Conservation (phyloP, 352 stramenopile species). For the Halophytophthora polymorphica region DNA sequence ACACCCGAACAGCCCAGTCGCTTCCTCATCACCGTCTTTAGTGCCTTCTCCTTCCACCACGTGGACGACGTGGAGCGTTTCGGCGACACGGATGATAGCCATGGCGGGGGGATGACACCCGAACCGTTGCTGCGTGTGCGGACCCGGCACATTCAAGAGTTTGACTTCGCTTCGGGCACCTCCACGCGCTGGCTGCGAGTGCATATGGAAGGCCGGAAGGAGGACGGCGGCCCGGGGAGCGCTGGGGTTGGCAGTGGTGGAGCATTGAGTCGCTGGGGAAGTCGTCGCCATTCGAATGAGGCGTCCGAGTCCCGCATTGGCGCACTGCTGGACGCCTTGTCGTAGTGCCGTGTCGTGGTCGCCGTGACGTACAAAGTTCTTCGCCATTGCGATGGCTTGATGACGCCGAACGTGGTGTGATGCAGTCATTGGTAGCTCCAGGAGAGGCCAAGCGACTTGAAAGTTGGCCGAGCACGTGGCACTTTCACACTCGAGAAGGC, state of each 20-base stretch:
- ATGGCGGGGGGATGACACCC: constrained; percentile 36
- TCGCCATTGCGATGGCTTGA: too few relatives aligned
- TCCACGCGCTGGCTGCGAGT: constrained; percentile 67
- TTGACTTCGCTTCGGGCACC: constrained; percentile 70
- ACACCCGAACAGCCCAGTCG: constrained; percentile 47
- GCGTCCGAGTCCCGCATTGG: constrained; percentile 34
- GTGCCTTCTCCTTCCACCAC: constrained; percentile 75
- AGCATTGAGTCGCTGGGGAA: constrained; percentile 19
- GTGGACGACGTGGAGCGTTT: constrained; percentile 77
- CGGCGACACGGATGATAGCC: constrained; percentile 32
- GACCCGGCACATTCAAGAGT: constrained; percentile 77
- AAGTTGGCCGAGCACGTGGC: too few relatives aligned
- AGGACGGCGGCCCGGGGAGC: constrained; percentile 27
- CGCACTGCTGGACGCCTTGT: constrained; percentile 36
- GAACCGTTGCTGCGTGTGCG: constrained; percentile 60
- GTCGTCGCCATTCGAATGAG: constrained; percentile 30
- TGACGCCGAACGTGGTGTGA: too few relatives aligned
- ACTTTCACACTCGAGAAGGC: too few relatives aligned
- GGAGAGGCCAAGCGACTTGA: too few relatives aligned
- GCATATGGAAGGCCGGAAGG: constrained; percentile 54
- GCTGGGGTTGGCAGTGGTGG: constrained; percentile 9
- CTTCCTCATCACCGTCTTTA: constrained; percentile 77
- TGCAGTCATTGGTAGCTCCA: too few relatives aligned
- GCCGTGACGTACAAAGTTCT: too few relatives aligned
- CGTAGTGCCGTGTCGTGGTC: constrained; percentile 15